Conservation (phyloP, 108 stramenopile genomes). For the Hondaea fermentalgiana region DNA sequence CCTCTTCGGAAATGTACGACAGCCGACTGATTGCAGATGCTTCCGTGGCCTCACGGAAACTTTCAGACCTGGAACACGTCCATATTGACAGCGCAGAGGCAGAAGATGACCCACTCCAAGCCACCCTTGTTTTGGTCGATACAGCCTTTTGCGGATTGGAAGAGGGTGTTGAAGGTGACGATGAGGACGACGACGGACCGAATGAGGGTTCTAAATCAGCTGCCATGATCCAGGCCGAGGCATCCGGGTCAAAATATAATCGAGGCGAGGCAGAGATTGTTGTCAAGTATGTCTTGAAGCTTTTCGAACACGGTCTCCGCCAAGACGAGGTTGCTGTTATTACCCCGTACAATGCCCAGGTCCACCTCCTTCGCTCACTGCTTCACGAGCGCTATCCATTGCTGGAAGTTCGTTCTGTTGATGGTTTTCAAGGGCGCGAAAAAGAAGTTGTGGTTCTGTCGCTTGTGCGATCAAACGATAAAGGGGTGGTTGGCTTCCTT, state of each 20-base stretch:
- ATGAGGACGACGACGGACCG: slow-evolving; percentile 13
- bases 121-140: slow-evolving; percentile 73
- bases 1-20: slow-evolving; percentile 73
- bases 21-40: slow-evolving; percentile 41
- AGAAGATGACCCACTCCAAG: not conserved
- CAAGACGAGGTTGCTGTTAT: slow-evolving; percentile 81
- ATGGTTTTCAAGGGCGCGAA: slow-evolving; percentile 98
- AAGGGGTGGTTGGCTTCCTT: slow-evolving; percentile 86
- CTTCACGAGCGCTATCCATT: slow-evolving; percentile 55
- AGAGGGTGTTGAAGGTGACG: slow-evolving; percentile 62
- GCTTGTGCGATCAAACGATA: slow-evolving; percentile 84
- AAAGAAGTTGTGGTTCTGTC: slow-evolving; percentile 88
- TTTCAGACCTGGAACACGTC: slow-evolving; percentile 33
- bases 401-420: slow-evolving; percentile 84
- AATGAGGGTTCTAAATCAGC: not conserved
- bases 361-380: slow-evolving; percentile 58
- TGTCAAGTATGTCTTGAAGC: slow-evolving; percentile 55
- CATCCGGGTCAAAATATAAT: slow-evolving; percentile 80
- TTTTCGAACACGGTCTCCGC: slow-evolving; percentile 59
- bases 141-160: slow-evolving; percentile 84
- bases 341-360: slow-evolving; percentile 98
- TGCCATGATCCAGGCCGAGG: slow-evolving; percentile 37
- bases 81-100: too few relatives aligned
- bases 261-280: slow-evolving; percentile 84
- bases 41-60: not conserved